phyloP scores from a whole-genome alignment of 306 rosid species.

The Corylus americana region DNA sequence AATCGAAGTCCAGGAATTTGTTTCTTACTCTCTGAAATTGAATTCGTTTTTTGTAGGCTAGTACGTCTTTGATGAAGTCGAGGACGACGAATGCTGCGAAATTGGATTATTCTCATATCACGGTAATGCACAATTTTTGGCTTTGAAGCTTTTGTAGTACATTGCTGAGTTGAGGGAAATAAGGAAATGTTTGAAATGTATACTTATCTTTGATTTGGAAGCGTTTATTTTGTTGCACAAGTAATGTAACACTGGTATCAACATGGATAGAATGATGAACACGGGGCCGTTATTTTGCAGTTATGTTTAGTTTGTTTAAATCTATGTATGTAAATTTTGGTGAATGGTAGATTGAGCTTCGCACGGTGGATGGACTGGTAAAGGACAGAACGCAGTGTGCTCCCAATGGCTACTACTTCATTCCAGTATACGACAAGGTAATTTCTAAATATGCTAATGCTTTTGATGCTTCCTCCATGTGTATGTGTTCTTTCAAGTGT shows the following conservation, averaged over 20 bases:
- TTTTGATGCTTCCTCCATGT: neutral
- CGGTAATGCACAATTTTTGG: slow-evolving; percentile 33
- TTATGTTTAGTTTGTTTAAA: neutral
- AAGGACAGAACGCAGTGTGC: slow-evolving; percentile 97
- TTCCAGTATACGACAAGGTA: slow-evolving; percentile 99
- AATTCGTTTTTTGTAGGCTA: slow-evolving; percentile 54
- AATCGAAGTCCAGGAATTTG: neutral
- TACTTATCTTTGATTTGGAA: slow-evolving; percentile 6
- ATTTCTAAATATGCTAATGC: slow-evolving; percentile 6
- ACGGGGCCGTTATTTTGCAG: neutral
- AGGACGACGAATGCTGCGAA: slow-evolving; percentile 65
- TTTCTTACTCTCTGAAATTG: slow-evolving; percentile 10
- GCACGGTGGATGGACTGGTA: slow-evolving; percentile 83
- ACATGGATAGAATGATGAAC: neutral
- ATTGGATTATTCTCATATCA: slow-evolving; percentile 90
- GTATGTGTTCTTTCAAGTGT: slow-evolving; percentile 15
- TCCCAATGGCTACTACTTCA: slow-evolving; percentile 97
- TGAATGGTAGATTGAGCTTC: slow-evolving; percentile 71
- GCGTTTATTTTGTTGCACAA: neutral
- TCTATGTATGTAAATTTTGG: neutral
- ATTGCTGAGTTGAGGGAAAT: neutral
- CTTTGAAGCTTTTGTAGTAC: neutral
- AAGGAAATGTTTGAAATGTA: neutral
- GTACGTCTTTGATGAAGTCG: slow-evolving; percentile 70
- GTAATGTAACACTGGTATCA: neutral